These are phyloP conservation scores for Arctium minus DNA, from an alignment of 129 eudicot species.

Conservation along the genomic window DNA sequence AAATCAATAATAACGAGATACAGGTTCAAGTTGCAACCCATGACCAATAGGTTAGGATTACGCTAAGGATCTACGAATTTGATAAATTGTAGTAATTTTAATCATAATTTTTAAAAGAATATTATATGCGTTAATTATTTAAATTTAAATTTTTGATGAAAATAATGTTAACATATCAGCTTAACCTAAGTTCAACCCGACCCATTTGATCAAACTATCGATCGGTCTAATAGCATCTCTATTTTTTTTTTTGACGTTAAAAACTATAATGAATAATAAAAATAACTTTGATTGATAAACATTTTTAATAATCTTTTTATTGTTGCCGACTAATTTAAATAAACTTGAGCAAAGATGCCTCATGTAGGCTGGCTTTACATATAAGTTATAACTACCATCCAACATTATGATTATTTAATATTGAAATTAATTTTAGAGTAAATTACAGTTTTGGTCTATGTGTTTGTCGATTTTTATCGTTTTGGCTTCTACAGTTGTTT, in stretches of 20 bases:
- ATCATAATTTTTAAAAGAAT: not conserved
- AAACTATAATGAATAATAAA: not conserved
- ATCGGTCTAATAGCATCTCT: not conserved
- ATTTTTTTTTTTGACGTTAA: not conserved
- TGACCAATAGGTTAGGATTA: not conserved
- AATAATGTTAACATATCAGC: not conserved
- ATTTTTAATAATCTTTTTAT: not conserved
- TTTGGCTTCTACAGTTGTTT: not conserved
- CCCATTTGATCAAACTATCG: not conserved
- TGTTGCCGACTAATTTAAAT: not conserved
- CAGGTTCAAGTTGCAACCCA: not conserved
- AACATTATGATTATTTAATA: not conserved
- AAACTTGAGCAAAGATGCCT: not conserved
- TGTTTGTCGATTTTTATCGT: not conserved
- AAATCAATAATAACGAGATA: not conserved
- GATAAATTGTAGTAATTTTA: not conserved
- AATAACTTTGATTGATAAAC: not conserved
- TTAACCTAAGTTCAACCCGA: not conserved
- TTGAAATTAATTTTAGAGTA: not conserved
- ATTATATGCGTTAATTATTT: no score
- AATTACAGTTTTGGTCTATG: not conserved
- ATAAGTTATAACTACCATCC: not conserved
- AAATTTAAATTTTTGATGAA: no score
- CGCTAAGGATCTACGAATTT: not conserved
- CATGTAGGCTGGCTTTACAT: not conserved